These are phyloP conservation scores for Thelonectria olida DNA, from an alignment of 2,329 filamentous ascomycete genomes.

Conservation along the genomic window DNA sequence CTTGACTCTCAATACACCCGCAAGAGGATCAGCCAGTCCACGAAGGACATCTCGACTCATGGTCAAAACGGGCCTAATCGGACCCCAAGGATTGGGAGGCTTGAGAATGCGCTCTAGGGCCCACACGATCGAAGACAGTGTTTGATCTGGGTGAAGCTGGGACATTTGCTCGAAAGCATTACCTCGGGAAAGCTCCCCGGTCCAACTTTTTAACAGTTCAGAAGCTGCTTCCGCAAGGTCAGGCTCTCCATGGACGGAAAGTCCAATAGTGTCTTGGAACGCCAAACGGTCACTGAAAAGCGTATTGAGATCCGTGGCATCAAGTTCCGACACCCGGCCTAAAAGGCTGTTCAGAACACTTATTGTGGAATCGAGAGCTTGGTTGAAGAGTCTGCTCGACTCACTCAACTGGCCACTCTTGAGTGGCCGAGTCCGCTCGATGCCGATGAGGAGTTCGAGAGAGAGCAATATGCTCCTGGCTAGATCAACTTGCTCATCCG, in stretches of 20 bases:
- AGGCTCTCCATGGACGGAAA: slow-evolving; percentile 83
- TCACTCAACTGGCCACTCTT: slow-evolving; percentile 55
- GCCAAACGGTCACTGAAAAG: slow-evolving; percentile 75
- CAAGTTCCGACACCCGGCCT: slow-evolving; percentile 81
- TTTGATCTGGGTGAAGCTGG: slow-evolving; percentile 51
- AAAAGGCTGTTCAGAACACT: slow-evolving; percentile 77
- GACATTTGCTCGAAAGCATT: slow-evolving; percentile 51
- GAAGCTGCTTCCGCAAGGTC: slow-evolving; percentile 82
- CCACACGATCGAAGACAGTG: slow-evolving; percentile 55
- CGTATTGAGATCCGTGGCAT: slow-evolving; percentile 71
- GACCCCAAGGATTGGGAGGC: slow-evolving; percentile 60
- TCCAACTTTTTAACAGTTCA: slow-evolving; percentile 84
- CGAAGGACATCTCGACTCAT: slow-evolving; percentile 66
- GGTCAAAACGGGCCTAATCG: slow-evolving; percentile 65
- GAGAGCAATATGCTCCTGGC: slow-evolving; percentile 78
- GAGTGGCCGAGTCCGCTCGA: slow-evolving; percentile 75
- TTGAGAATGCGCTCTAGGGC: slow-evolving; percentile 47
- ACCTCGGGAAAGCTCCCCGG: slow-evolving; percentile 66
- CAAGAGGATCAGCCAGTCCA: slow-evolving; percentile 64
- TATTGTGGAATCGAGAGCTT: slow-evolving; percentile 66
- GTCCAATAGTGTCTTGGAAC: slow-evolving; percentile 78
- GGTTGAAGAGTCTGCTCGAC: slow-evolving; percentile 75
- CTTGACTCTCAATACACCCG: slow-evolving; percentile 64
- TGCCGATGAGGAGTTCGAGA: slow-evolving; percentile 73
- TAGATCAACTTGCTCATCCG: slow-evolving; percentile 76